Base-by-base conservation (phyloP, 441 rosid genomes). In the Pelargonium fulgidum region DNA sequence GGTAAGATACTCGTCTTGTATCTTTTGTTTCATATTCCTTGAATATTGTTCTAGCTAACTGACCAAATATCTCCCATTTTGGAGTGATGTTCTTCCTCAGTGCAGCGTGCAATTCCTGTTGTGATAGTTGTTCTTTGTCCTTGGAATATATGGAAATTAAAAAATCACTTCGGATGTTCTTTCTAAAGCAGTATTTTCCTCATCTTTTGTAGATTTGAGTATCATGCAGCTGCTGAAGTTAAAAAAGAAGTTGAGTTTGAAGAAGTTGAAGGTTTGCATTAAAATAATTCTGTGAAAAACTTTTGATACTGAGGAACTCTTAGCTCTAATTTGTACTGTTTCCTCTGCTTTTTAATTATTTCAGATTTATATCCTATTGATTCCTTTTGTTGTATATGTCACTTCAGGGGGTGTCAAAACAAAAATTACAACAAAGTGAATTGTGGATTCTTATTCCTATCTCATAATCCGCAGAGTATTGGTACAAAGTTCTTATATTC, bases 181-280 rank as follows among this genome's bases (percentile, higher is more conserved):
- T 13, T 48, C 56, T 48, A 13, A 48, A 36, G 7, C 41, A 5
- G 41, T n/a, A 12, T 4, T 12, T 12, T 48, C 11, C 19, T 2
- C 56, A 48, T 48, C 16, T 42, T 71, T 62, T 74, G 67, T 80
- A 94, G 96, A 69, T 90, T 92, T 66, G 93, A 92, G 79, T 94
- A 89, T 70, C 78, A 82, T 79, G 93, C 96, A n/a, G 77, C 87
- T 42, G 86, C 97, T 62, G 92, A 89, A 16, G 70, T 88, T 72
- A 84, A 83, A 65, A 94, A 92, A 73, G 96, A 92, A 83, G 88
- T 92, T 72, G 82, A 82, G 5, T 87, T 87, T 70, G 94, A 87
- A 78, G 84, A 89, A 84, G 85, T 81, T 62, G 89, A 94, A 84
- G 98, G 94, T 90, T 50, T 47, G 82, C 47, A 13, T 13, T n/a